Percentiles rank a stretch among this genome's conserved stretches.
Evolutionary conservation across 2,329 filamentous ascomycete species (phyloP).

Genomic region (Ceratocystis ficicola): DNA sequence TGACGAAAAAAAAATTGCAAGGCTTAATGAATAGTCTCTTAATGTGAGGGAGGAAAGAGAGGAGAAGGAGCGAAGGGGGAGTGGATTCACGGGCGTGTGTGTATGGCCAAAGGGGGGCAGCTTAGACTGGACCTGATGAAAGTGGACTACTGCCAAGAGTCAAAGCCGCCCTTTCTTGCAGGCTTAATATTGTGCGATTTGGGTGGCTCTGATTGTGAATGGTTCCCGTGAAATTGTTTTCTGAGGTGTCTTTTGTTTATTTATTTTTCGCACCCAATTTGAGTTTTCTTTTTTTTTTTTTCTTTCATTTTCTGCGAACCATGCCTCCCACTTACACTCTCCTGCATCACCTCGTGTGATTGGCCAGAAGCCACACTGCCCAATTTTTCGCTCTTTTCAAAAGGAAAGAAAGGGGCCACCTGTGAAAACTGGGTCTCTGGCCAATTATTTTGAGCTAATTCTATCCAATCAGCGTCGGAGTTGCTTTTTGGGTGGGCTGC

Average conservation of each 20-base stretch:
- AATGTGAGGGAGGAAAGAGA: too few species aligned
- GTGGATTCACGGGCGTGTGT: too few species aligned
- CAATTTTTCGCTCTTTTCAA: background rate
- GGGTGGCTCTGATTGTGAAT: too few species aligned
- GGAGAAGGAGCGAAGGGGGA: too few species aligned
- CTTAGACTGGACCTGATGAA: too few species aligned
- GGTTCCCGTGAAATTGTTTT: too few species aligned
- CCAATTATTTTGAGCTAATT: background rate
- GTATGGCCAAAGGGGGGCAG: too few species aligned
- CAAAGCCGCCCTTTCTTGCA: too few species aligned
- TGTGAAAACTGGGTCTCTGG: slow-evolving; percentile 15
- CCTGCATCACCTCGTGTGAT: background rate
- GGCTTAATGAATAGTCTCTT: too few species aligned
- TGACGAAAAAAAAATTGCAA: too few species aligned
- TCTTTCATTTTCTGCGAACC: background rate
- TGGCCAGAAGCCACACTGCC: background rate
- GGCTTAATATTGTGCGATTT: too few species aligned
- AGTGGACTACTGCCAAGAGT: too few species aligned
- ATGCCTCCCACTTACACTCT: slow-evolving; percentile 9
- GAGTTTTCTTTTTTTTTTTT: background rate
- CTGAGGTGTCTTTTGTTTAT: background rate
- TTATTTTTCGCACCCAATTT: background rate
- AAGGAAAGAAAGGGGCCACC: background rate
- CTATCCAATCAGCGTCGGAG: slow-evolving; percentile 9
- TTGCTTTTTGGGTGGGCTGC: slow-evolving; percentile 9